Evolutionary conservation across 1,139 yeast genomes (phyloP), one percentile per base, ranked within the genome.

Genomic region (Diutina mesorugosa): DNA sequence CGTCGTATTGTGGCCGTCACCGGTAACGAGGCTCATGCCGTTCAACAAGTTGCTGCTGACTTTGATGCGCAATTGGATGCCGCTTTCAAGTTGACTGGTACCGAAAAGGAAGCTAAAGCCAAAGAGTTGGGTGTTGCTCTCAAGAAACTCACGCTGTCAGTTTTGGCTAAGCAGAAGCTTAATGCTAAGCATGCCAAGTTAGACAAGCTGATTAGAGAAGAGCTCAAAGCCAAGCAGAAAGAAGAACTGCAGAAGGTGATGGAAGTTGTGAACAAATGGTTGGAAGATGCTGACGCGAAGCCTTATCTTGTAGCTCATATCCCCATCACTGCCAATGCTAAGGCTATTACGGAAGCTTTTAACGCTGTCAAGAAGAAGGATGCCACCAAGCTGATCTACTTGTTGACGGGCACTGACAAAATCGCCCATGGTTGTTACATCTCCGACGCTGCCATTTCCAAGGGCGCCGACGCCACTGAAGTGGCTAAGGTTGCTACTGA

Each of bases 1-100:
- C 84, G 99, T 75, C 90, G 99, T 79, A 87, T 93, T 68, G 97
- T 93, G 59, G 98, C 97, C 29, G 97, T 91, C 57, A 88, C 97
- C 45, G 98, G 98, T 55, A 77, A 81, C 58, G 95, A 85, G 65
- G 99, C 99, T 21, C 85, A 83, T 65, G 90, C 84, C 65, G 97
- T 90, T 56, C 97, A 91, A 77, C 80, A 88, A 69, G 68, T 85
- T 61, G 97, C 97, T 56, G 68, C 69, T 47, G 93, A 86, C 57
- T 90, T 85, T 67, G 85, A 78, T 51, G 75, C 73, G 56, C 77
- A 80, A 58, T 79, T 93, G 60, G 79, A 74, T 54, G 76, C 77
- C 52, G 83, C 87, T 56, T 83, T 77, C 56, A 73, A 77, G 57
- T 68, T 83, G 65, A 78, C 81, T 56, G 87, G 93, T 48, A 76